Percentiles rank a stretch among this genome's conserved stretches.
Evolutionary conservation across 2,329 filamentous ascomycete genomes (phyloP).

Genomic region (Didymella glomerata): DNA sequence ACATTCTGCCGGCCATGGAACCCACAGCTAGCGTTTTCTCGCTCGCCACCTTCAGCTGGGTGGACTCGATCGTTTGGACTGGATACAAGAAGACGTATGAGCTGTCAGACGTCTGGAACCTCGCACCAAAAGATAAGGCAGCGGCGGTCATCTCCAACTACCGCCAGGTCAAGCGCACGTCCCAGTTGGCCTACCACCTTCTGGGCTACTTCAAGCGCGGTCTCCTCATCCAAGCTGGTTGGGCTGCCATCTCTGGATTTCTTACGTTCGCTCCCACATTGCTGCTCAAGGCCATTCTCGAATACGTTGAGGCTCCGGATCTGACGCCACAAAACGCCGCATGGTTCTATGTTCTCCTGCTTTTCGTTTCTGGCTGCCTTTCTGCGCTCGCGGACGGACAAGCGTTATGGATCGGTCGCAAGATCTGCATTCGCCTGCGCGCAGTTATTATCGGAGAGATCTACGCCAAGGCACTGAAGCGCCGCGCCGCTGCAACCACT

Average conservation of each 20-base stretch:
- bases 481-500: slow-evolving; percentile 80
- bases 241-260: slow-evolving; percentile 80
- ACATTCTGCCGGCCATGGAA: slow-evolving; percentile 85
- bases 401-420: slow-evolving; percentile 91
- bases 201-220: slow-evolving; percentile 82
- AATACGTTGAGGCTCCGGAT: slow-evolving; percentile 88
- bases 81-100: slow-evolving; percentile 88
- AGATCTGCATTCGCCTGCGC: slow-evolving; percentile 89
- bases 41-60: slow-evolving; percentile 86
- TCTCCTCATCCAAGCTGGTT: slow-evolving; percentile 78
- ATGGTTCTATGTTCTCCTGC: slow-evolving; percentile 92
- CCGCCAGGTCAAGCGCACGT: slow-evolving; percentile 83
- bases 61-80: slow-evolving; percentile 86
- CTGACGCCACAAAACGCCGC: slow-evolving; percentile 82
- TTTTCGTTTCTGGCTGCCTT: slow-evolving; percentile 82
- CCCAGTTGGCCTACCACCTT: slow-evolving; percentile 79
- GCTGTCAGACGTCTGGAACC: slow-evolving; percentile 88
- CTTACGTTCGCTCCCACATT: slow-evolving; percentile 93
- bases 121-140: slow-evolving; percentile 88
- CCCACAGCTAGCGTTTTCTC: slow-evolving; percentile 89
- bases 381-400: slow-evolving; percentile 86
- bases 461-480: slow-evolving; percentile 91
- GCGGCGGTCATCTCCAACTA: slow-evolving; percentile 81
- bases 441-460: slow-evolving; percentile 98
- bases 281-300: slow-evolving; percentile 86